Base-by-base conservation (phyloP, 139 green algal species). In the Closterium sp. region DNA sequence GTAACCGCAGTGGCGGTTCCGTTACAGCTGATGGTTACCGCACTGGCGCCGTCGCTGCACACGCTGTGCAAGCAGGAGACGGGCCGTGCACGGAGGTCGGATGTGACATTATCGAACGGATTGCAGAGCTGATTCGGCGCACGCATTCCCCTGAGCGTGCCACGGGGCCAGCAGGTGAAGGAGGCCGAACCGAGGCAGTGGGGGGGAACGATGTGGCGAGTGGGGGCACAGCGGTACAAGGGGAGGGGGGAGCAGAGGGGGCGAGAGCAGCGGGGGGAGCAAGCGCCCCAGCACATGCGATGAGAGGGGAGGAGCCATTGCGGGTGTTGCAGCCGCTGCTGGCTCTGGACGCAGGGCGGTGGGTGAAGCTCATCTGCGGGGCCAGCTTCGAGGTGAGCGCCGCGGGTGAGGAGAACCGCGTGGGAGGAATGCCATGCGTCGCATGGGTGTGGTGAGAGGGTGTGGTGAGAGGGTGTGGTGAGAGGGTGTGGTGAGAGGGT, bases 351-450 rank as follows among this genome's bases (percentile, higher is more conserved):
- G 35, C 31, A 1, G 89, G 89, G 28, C 34, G 8, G 34, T 94
- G 92, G 92, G 64, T 84, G 12, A 94, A 94, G 86, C 92, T 94
- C 28, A 94, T 94, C 4, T 94, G 92, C 76, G 91, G 91, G 6
- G 91, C 92, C 31, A 94, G 92, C 33, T 94, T 94, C 66, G 91
- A 92, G 90, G 90, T 90, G 36, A 28, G 33, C 28, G 16, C 21
- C 84, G 9, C 9, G 19, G 9, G 19, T 12, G n/a, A 33, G 84
- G 12, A 33, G 30, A 21, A 21, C 16, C 16, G 19, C 12, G 64
- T 83, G 64, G 64, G 10, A 16, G n/a, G n/a, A n/a, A n/a, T n/a
- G n/a, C n/a, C n/a, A n/a, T n/a, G n/a, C n/a, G n/a, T n/a, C n/a
- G n/a, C n/a, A n/a, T n/a, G n/a, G n/a, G n/a, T n/a, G n/a, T n/a